phyloP scores from a whole-genome alignment of 2,329 filamentous ascomycete genomes.

The Tolypocladium tropicale region DNA sequence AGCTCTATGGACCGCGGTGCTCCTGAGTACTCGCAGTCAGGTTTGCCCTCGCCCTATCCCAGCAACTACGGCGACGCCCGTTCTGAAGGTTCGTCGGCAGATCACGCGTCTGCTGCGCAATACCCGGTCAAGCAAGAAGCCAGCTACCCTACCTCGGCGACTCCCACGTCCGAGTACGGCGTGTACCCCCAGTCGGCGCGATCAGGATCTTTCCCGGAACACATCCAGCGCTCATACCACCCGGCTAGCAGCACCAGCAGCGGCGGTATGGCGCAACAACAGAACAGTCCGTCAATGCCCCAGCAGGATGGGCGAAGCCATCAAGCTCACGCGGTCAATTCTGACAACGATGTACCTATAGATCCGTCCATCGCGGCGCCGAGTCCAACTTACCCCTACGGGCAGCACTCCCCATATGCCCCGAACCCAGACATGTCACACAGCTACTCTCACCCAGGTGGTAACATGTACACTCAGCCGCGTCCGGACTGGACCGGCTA shows the following conservation, averaged over 20 bases:
- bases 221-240: slow-evolving; percentile 77
- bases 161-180: slow-evolving; percentile 82
- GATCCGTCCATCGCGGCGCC: slow-evolving; percentile 94
- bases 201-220: slow-evolving; percentile 78
- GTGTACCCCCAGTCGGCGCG: slow-evolving; percentile 66
- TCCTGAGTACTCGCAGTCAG: slow-evolving; percentile 76
- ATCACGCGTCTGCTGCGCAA: slow-evolving; percentile 88
- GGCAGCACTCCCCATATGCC: slow-evolving; percentile 79
- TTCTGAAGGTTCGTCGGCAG: slow-evolving; percentile 81
- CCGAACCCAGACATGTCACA: slow-evolving; percentile 81
- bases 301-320: slow-evolving; percentile 71
- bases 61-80: slow-evolving; percentile 56
- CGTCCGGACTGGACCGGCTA: slow-evolving; percentile 70
- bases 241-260: slow-evolving; percentile 62
- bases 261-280: slow-evolving; percentile 90
- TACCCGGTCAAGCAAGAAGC: slow-evolving; percentile 77
- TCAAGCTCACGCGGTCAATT: slow-evolving; percentile 70
- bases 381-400: slow-evolving; percentile 81
- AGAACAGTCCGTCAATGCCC: slow-evolving; percentile 95
- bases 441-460: slow-evolving; percentile 53
- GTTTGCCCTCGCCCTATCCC: slow-evolving; percentile 68
- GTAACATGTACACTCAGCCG: slow-evolving; percentile 55
- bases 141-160: slow-evolving; percentile 67
- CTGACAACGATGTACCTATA: slow-evolving; percentile 97
- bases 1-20: slow-evolving; percentile 50